These are phyloP conservation scores for Cercospora sp. DNA, from an alignment of 2,329 filamentous ascomycete genomes.

Conservation along the genomic window DNA sequence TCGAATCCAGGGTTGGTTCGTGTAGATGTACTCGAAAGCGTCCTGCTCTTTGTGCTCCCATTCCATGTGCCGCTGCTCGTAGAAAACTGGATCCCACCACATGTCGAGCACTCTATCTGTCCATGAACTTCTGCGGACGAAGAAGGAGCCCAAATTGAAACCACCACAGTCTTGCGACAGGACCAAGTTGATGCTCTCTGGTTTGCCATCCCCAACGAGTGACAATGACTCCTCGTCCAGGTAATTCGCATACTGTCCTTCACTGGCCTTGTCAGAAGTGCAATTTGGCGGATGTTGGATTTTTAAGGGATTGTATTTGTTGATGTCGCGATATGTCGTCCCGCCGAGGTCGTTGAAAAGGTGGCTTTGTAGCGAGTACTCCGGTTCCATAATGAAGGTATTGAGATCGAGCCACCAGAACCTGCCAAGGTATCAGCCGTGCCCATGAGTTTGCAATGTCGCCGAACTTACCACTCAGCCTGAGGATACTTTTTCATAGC, in stretches of 20 bases:
- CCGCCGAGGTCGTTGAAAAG: slow-evolving; percentile 78
- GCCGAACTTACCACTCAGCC: slow-evolving; percentile 80
- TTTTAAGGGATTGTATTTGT: slow-evolving; percentile 91
- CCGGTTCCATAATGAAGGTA: slow-evolving; percentile 96
- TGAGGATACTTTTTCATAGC: slow-evolving; percentile 90
- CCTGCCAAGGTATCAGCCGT: slow-evolving; percentile 53
- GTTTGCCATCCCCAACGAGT: slow-evolving; percentile 71
- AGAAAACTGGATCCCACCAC: slow-evolving; percentile 98
- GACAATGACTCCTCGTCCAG: slow-evolving; percentile 75
- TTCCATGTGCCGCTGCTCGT: slow-evolving; percentile 98
- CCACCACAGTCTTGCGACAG: slow-evolving; percentile 91
- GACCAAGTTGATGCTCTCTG: slow-evolving; percentile 80
- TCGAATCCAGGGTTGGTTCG: slow-evolving; percentile 87
- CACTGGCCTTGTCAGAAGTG: slow-evolving; percentile 39
- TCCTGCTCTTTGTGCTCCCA: slow-evolving; percentile 99
- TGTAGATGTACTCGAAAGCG: slow-evolving; percentile 87
- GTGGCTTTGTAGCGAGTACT: slow-evolving; percentile 83
- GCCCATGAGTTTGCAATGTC: neutral
- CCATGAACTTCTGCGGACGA: slow-evolving; percentile 81
- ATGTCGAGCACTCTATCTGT: slow-evolving; percentile 88
- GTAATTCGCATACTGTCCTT: slow-evolving; percentile 54
- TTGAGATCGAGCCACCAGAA: slow-evolving; percentile 99
- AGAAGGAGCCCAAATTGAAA: slow-evolving; percentile 96
- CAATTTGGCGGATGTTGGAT: slow-evolving; percentile 75
- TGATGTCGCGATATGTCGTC: slow-evolving; percentile 90